Evolutionary conservation across 1,284 basidiomycete species (phyloP).

Genomic region (Vanrija humicola): DNA sequence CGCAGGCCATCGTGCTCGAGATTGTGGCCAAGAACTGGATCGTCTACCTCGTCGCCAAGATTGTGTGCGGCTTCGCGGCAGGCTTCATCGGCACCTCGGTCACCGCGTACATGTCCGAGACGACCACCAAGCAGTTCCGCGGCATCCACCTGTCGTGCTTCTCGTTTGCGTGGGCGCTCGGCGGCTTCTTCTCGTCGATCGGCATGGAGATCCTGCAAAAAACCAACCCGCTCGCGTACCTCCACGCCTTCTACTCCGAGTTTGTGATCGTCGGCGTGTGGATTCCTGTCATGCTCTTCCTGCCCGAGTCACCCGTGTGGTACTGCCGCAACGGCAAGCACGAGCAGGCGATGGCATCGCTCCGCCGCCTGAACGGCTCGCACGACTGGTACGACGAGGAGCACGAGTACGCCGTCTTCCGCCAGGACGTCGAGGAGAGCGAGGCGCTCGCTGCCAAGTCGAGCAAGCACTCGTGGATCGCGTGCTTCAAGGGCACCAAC

Average conservation of each 20-base stretch:
- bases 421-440: conserved; percentile 4
- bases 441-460: neutral
- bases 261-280: conserved; percentile 11
- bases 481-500: conserved; percentile 15
- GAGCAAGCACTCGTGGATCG: neutral
- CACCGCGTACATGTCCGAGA: conserved; percentile 3
- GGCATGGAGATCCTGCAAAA: conserved; percentile 4
- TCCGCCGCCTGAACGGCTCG: conserved; percentile 8
- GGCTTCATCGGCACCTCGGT: neutral
- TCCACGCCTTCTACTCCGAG: conserved; percentile 9
- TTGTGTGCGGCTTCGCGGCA: conserved; percentile 24
- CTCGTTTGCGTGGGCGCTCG: neutral
- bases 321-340: conserved; percentile 4
- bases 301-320: conserved; percentile 7
- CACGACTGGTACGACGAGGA: conserved; percentile 17
- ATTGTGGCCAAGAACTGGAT: conserved; percentile 25
- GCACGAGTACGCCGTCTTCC: conserved; percentile 12
- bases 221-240: conserved; percentile 5
- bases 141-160: conserved; percentile 1
- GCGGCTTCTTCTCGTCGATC: conserved; percentile 2
- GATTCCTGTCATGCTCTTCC: conserved; percentile 1
- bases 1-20: conserved; percentile 13
- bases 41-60: conserved; percentile 27
- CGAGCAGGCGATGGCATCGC: conserved; percentile 8
- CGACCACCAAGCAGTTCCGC: conserved; percentile 4